Evolutionary conservation across 2,329 filamentous ascomycete genomes (phyloP).

Genomic region (Exophiala phaeomuriformis): DNA sequence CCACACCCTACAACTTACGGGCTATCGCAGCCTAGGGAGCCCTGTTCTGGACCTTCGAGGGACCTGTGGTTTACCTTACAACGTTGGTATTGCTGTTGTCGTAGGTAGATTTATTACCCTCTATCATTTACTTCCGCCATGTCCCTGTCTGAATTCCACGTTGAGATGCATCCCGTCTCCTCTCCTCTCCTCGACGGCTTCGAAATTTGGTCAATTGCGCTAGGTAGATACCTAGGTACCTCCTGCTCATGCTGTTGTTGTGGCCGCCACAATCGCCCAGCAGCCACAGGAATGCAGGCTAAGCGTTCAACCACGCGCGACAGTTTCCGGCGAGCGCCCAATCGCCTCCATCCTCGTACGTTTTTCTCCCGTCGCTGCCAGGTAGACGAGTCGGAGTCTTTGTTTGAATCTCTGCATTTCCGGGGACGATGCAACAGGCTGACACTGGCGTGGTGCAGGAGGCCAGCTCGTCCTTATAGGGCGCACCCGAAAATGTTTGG

Average conservation of each 20-base stretch:
- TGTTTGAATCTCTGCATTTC: conserved; percentile 1
- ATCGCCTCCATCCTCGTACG: not conserved
- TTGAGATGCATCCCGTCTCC: not conserved
- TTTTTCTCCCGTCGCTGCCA: conserved; percentile 2
- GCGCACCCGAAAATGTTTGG: too few species aligned
- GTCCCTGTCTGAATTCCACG: too few species aligned
- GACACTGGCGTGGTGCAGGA: too few species aligned
- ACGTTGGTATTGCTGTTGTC: too few species aligned
- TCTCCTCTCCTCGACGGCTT: not conserved
- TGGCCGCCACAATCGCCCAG: conserved; percentile 3
- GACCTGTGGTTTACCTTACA: too few species aligned
- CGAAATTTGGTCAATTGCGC: conserved; percentile 1
- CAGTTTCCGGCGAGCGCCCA: conserved; percentile 3
- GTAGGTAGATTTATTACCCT: too few species aligned
- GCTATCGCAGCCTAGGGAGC: not conserved
- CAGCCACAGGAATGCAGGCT: conserved; percentile 14
- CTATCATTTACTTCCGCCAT: too few species aligned
- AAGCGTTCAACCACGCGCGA: not conserved
- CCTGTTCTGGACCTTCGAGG: too few species aligned
- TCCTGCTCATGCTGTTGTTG: conserved; percentile 4
- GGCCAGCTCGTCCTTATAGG: too few species aligned
- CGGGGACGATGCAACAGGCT: not conserved
- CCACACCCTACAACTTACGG: too few species aligned
- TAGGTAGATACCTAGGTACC: not conserved
- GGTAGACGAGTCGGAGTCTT: conserved; percentile 8